These are phyloP conservation scores for Arabidopsis arenosa DNA, from an alignment of 345 rosid genomes.

Conservation along the genomic window DNA sequence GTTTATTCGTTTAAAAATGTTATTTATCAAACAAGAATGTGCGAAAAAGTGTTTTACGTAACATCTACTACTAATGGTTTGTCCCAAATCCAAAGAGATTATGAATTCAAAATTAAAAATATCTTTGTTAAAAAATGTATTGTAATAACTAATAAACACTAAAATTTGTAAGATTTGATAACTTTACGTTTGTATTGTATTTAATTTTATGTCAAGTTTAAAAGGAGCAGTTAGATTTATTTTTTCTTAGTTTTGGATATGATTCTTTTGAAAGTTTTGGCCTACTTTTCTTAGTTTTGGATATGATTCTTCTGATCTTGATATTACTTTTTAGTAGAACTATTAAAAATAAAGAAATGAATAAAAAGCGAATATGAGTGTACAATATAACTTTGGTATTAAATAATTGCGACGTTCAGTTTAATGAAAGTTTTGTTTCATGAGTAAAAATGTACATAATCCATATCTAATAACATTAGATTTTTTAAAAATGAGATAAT, in stretches of 20 bases:
- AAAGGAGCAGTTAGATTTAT: not conserved
- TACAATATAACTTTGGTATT: not conserved
- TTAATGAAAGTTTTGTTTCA: no score
- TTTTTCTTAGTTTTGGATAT: not conserved
- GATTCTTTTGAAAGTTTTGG: not conserved
- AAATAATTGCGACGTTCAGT: not conserved
- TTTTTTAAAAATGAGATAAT: no score
- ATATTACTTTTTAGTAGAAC: not conserved
- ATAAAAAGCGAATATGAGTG: not conserved
- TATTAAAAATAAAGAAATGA: not conserved
- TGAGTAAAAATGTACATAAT: no score
- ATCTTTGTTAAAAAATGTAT: not conserved
- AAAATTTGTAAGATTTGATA: not conserved
- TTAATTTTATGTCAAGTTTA: not conserved
- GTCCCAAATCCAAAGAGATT: no score
- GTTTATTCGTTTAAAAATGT: no score
- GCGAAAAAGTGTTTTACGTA: no score
- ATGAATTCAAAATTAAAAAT: no score
- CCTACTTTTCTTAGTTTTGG: not conserved
- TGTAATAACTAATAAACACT: not conserved
- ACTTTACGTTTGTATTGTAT: not conserved
- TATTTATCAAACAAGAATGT: no score
- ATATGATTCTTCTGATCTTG: not conserved
- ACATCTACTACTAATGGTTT: not conserved
- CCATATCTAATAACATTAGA: no score